Percentiles rank a stretch among this genome's conserved stretches.
These are phyloP conservation scores for Neonectria magnoliae DNA, from an alignment of 2,329 filamentous ascomycete genomes.

Conservation along the genomic window DNA sequence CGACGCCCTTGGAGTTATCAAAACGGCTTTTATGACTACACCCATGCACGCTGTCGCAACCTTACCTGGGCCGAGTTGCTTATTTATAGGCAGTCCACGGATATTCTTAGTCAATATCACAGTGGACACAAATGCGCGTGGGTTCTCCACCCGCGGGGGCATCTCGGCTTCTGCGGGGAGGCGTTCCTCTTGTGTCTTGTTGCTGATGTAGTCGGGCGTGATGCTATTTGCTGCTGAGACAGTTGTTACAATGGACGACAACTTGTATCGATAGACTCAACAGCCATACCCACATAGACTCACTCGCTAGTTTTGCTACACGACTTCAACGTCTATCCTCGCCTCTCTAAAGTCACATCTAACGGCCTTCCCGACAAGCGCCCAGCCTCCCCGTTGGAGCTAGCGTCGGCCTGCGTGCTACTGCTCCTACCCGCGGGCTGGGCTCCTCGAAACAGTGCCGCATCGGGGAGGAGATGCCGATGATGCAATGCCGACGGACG, in stretches of 20 bases:
- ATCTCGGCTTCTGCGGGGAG: conserved; percentile 6
- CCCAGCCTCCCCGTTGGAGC: conserved; percentile 27
- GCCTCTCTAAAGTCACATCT: not conserved
- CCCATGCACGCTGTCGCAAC: no score
- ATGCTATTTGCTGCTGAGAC: not conserved
- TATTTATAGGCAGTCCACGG: not conserved
- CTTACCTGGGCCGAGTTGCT: not conserved
- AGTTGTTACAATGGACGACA: no score
- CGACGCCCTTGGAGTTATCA: not conserved
- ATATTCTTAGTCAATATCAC: not conserved
- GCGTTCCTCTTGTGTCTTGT: not conserved
- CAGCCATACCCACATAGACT: not conserved
- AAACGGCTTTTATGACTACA: no score
- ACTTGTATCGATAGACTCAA: not conserved
- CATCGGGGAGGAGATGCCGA: conserved; percentile 34
- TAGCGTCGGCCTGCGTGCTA: conserved; percentile 26
- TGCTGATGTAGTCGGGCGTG: not conserved
- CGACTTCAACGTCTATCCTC: not conserved
- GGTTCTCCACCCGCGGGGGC: conserved; percentile 10
- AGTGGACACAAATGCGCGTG: conserved; percentile 1
- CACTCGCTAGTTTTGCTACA: not conserved
- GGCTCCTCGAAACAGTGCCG: conserved; percentile 21
- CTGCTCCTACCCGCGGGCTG: not conserved
- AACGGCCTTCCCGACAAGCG: conserved; percentile 17
- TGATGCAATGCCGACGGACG: conserved; percentile 40